Evolutionary conservation across 345 rosid genomes (phyloP).

Genomic region (Trapa bicornis): DNA sequence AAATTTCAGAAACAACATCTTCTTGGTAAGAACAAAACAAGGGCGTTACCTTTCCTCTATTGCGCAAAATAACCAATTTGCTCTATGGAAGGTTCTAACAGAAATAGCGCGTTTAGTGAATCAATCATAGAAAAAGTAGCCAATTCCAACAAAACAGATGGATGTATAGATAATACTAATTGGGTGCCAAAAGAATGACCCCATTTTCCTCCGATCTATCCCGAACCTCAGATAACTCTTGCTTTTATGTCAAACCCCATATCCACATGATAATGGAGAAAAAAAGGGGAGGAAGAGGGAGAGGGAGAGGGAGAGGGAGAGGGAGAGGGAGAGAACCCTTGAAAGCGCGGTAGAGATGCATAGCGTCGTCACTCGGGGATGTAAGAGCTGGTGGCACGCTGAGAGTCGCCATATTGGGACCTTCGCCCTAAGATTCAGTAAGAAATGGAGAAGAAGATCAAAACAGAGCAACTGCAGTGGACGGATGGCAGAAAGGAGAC

Average conservation of each 20-base stretch:
- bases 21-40: no score
- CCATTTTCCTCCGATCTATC: neutral
- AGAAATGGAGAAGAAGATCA: neutral
- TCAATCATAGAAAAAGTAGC: no score
- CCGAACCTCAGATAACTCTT: neutral
- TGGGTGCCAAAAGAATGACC: neutral
- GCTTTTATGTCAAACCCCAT: neutral
- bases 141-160: neutral
- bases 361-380: conserved; percentile 50
- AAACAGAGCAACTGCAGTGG: no score
- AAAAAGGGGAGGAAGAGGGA: neutral
- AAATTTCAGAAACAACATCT: neutral
- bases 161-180: no score
- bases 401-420: conserved; percentile 29
- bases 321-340: conserved; percentile 27
- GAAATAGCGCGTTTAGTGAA: neutral
- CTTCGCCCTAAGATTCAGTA: neutral
- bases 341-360: conserved; percentile 46
- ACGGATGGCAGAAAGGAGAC: no score
- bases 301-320: neutral
- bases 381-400: conserved; percentile 29
- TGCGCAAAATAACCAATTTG: neutral
- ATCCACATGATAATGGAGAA: neutral
- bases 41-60: neutral
- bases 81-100: neutral